A percentile compares a stretch with the other conserved stretches of the same genome.
Evolutionary conservation across 768 basidiomycete genomes (phyloP).

Genomic region (Gymnopilus dilepis): DNA sequence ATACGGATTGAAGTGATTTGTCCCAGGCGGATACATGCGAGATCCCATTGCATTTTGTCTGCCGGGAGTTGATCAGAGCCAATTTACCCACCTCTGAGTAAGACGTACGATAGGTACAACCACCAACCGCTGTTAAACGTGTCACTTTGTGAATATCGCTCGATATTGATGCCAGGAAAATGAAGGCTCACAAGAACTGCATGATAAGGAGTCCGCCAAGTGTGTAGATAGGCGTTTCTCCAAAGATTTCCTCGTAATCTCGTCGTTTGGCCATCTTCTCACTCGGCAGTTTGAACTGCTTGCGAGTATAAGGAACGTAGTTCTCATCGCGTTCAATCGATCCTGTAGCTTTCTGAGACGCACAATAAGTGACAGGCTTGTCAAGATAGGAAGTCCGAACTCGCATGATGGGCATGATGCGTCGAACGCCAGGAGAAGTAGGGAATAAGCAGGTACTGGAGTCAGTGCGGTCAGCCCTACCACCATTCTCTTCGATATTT

Average conservation of each 20-base stretch:
- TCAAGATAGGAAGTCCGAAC: conserved; percentile 1
- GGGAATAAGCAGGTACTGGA: conserved; percentile 53
- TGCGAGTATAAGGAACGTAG: conserved; percentile 59
- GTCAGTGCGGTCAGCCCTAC: conserved; percentile 18
- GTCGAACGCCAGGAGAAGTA: conserved; percentile 74
- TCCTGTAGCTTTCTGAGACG: conserved; percentile 58
- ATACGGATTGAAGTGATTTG: conserved; percentile 47
- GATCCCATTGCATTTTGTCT: conserved; percentile 52
- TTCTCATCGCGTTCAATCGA: conserved; percentile 83
- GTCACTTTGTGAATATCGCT: not conserved
- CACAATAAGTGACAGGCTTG: not conserved
- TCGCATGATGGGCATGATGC: conserved; percentile 71
- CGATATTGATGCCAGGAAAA: not conserved
- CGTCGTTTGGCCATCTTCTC: conserved; percentile 40
- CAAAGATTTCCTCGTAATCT: conserved; percentile 55
- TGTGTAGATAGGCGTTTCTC: conserved; percentile 55
- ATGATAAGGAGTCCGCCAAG: conserved; percentile 48
- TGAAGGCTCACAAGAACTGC: conserved; percentile 41
- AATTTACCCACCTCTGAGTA: not conserved
- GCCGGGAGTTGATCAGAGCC: not conserved
- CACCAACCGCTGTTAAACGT: conserved; percentile 41
- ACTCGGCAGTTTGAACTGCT: conserved; percentile 46
- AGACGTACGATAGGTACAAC: conserved; percentile 36
- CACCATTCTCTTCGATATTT: not conserved
- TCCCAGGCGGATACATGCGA: conserved; percentile 52